Conservation (phyloP, 768 basidiomycete species). For the Trametes maxima region DNA sequence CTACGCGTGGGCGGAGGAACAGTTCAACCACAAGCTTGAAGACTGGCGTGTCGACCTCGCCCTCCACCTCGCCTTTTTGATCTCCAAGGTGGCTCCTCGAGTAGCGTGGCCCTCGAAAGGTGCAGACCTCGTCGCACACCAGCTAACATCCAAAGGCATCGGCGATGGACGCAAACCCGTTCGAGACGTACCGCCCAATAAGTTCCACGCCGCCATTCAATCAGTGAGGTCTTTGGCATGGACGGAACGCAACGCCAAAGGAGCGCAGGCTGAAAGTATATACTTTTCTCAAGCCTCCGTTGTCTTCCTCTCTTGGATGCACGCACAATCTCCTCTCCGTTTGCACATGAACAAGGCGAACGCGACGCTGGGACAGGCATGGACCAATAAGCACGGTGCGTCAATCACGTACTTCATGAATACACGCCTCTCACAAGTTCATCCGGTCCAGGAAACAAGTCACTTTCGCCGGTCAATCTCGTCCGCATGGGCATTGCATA, state of each 20-base stretch:
- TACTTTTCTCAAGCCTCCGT: neutral
- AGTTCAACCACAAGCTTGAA: neutral
- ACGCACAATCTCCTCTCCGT: neutral
- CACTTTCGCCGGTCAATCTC: neutral
- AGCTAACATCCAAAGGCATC: no score
- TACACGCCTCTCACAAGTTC: neutral
- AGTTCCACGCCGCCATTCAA: neutral
- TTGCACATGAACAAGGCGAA: neutral
- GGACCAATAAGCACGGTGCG: constrained; percentile 1
- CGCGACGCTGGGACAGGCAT: neutral
- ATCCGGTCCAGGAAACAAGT: neutral
- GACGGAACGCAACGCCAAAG: neutral
- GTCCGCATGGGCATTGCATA: constrained; percentile 2
- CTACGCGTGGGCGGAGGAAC: neutral
- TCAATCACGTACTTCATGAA: no score
- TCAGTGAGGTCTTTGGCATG: neutral
- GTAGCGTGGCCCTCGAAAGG: neutral
- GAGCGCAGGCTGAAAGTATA: neutral
- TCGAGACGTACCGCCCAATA: neutral
- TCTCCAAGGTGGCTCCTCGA: neutral
- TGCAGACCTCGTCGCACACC: no score
- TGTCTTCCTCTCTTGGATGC: constrained; percentile 1
- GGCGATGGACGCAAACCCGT: no score
- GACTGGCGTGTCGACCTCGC: constrained; percentile 4
- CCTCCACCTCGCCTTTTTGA: neutral